Evolutionary conservation across 805 yeast species (phyloP).

Genomic region (Lachancea thermotolerans): DNA sequence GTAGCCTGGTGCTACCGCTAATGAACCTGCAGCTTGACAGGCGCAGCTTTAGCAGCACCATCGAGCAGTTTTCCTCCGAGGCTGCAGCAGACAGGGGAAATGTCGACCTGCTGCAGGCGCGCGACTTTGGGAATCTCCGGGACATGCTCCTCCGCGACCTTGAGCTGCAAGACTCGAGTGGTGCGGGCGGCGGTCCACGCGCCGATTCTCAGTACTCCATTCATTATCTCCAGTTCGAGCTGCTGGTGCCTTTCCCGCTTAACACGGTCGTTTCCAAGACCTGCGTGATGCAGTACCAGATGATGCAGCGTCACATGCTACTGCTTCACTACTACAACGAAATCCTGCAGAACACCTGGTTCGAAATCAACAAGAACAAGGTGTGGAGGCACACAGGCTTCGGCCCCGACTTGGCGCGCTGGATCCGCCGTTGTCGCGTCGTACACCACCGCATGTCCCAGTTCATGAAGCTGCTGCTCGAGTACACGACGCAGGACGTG

Average conservation of each 20-base stretch:
- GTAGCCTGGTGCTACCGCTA: slow-evolving; percentile 23
- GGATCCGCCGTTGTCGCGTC: slow-evolving; percentile 49
- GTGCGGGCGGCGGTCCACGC: neutral
- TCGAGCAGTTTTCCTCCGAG: slow-evolving; percentile 38
- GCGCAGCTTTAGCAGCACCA: slow-evolving; percentile 21
- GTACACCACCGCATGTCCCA: slow-evolving; percentile 43
- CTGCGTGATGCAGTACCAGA: slow-evolving; percentile 68
- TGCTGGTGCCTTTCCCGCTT: slow-evolving; percentile 79
- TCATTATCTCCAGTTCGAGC: slow-evolving; percentile 47
- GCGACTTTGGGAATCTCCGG: slow-evolving; percentile 39
- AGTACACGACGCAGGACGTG: slow-evolving; percentile 23
- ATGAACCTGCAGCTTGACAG: slow-evolving; percentile 37
- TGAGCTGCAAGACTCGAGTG: slow-evolving; percentile 1
- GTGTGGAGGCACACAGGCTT: slow-evolving; percentile 57
- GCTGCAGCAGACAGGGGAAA: neutral
- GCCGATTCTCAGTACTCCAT: slow-evolving; percentile 37
- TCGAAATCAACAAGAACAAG: slow-evolving; percentile 48
- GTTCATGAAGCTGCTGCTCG: slow-evolving; percentile 21
- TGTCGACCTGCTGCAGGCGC: slow-evolving; percentile 34
- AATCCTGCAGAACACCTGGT: slow-evolving; percentile 62
- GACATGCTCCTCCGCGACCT: slow-evolving; percentile 40
- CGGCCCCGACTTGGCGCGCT: slow-evolving; percentile 38
- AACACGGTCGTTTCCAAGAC: slow-evolving; percentile 68
- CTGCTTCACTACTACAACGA: slow-evolving; percentile 57
- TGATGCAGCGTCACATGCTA: slow-evolving; percentile 64